Percentiles rank a stretch among this genome's conserved stretches.
Conservation (phyloP, 345 rosid species). For the Arabis alpina region DNA sequence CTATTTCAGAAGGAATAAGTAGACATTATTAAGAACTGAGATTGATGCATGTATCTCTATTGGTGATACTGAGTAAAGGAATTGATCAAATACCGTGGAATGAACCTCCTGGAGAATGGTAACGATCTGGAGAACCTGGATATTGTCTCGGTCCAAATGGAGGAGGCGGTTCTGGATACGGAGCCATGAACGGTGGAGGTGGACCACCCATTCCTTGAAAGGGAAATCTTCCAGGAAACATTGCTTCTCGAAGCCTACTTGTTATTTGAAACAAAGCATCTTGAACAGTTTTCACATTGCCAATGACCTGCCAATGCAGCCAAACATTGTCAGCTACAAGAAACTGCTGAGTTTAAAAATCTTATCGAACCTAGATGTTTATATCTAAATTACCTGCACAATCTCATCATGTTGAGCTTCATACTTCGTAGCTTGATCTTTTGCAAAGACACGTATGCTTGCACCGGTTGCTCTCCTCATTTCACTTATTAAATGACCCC, state of each 20-base stretch:
- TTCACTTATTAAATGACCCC: slow-evolving; percentile 68
- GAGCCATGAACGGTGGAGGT: slow-evolving; percentile 59
- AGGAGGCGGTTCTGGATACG: slow-evolving; percentile 73
- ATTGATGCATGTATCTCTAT: slow-evolving; percentile 40
- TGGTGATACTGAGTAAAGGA: slow-evolving; percentile 49
- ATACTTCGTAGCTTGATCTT: slow-evolving; percentile 62
- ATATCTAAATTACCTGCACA: slow-evolving; percentile 60
- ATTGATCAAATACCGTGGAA: slow-evolving; percentile 56
- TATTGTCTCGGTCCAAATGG: slow-evolving; percentile 71
- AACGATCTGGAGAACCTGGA: slow-evolving; percentile 64
- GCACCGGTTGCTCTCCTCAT: slow-evolving; percentile 82
- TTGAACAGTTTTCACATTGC: slow-evolving; percentile 67
- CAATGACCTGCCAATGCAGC: slow-evolving; percentile 59
- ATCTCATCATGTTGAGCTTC: slow-evolving; percentile 66
- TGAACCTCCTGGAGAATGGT: slow-evolving; percentile 58
- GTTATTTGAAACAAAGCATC: slow-evolving; percentile 83
- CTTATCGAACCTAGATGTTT: background rate
- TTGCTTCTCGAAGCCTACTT: slow-evolving; percentile 65
- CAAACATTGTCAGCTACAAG: background rate
- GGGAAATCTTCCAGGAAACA: slow-evolving; percentile 61
- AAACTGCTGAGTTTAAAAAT: background rate
- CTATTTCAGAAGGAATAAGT: slow-evolving; percentile 49
- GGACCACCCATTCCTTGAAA: slow-evolving; percentile 54
- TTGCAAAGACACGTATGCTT: slow-evolving; percentile 62
- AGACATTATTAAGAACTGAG: slow-evolving; percentile 41